Evolutionary conservation across 1,284 basidiomycete genomes (phyloP).

Genomic region (Malassezia globosa): DNA sequence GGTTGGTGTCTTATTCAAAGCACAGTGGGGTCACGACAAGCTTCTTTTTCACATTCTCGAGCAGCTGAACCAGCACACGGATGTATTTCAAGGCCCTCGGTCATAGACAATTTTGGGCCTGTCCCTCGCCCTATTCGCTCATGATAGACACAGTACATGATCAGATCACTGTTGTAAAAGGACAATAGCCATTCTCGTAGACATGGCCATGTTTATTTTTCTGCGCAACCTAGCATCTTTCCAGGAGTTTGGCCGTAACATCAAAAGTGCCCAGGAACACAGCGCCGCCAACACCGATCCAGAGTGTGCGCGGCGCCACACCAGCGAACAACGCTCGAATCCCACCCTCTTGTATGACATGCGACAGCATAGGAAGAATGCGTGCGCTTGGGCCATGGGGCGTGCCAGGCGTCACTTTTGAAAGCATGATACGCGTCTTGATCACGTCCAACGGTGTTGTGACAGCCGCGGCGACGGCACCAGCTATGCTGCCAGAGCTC

Average conservation of each 20-base stretch:
- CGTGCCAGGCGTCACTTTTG: constrained; percentile 46
- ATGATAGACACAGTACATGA: too few relatives aligned
- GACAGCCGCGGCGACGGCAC: constrained; percentile 72
- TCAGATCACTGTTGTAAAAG: too few relatives aligned
- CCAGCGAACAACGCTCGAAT: constrained; percentile 68
- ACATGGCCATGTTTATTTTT: not conserved
- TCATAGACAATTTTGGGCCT: too few relatives aligned
- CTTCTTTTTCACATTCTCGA: constrained; percentile 56
- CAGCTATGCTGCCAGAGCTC: constrained; percentile 78
- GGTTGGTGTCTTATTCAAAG: constrained; percentile 69
- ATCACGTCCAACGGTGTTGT: constrained; percentile 94
- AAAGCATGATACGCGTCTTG: constrained; percentile 95
- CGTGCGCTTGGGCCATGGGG: constrained; percentile 31
- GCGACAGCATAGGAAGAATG: constrained; percentile 44
- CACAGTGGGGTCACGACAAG: constrained; percentile 78
- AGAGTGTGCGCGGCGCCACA: constrained; percentile 76
- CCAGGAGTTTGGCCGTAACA: constrained; percentile 27
- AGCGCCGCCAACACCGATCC: constrained; percentile 91
- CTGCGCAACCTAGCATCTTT: too few relatives aligned
- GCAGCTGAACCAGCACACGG: constrained; percentile 47
- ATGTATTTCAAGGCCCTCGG: not conserved
- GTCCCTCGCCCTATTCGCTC: too few relatives aligned
- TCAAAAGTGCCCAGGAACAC: constrained; percentile 94
- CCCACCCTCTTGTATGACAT: constrained; percentile 67
- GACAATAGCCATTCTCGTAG: constrained; percentile 11